phyloP scores from a whole-genome alignment of 2,329 filamentous ascomycete species.

The Xylariaceae sp. region DNA sequence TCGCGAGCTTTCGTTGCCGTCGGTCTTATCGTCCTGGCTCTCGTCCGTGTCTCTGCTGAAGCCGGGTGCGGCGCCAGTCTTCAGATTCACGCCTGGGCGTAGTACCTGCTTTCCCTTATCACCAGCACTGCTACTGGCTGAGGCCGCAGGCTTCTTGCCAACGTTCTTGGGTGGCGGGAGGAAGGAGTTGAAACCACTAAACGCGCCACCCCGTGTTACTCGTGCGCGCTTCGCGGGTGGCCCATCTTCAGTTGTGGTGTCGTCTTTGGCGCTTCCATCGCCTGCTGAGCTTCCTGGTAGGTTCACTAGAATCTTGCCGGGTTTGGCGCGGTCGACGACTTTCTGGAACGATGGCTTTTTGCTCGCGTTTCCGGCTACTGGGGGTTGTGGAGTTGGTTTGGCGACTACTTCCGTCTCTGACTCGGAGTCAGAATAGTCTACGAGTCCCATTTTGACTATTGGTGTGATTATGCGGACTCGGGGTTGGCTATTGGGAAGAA shows the following conservation, averaged over 20 bases:
- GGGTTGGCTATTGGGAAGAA: background rate
- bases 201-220: constrained; percentile 50
- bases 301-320: constrained; percentile 77
- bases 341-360: constrained; percentile 65
- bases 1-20: constrained; percentile 16
- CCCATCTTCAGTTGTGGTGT: constrained; percentile 38
- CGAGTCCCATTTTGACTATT: constrained; percentile 60
- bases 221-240: constrained; percentile 69
- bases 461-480: background rate
- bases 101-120: constrained; percentile 36
- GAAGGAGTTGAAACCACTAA: constrained; percentile 80
- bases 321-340: constrained; percentile 73
- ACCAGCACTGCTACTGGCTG: constrained; percentile 28
- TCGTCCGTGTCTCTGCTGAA: constrained; percentile 60
- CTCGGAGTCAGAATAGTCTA: constrained; percentile 78
- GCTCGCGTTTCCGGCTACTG: constrained; percentile 28
- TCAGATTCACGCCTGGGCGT: constrained; percentile 62
- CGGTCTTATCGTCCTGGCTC: constrained; percentile 18
- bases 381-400: constrained; percentile 37
- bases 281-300: constrained; percentile 53
- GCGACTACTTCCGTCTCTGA: constrained; percentile 55
- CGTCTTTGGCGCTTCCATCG: constrained; percentile 30
- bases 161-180: constrained; percentile 75
- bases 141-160: constrained; percentile 35
- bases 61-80: constrained; percentile 76